These are phyloP conservation scores for Apiospora rasikravindrae DNA, from an alignment of 2,329 filamentous ascomycete species.

Conservation along the genomic window DNA sequence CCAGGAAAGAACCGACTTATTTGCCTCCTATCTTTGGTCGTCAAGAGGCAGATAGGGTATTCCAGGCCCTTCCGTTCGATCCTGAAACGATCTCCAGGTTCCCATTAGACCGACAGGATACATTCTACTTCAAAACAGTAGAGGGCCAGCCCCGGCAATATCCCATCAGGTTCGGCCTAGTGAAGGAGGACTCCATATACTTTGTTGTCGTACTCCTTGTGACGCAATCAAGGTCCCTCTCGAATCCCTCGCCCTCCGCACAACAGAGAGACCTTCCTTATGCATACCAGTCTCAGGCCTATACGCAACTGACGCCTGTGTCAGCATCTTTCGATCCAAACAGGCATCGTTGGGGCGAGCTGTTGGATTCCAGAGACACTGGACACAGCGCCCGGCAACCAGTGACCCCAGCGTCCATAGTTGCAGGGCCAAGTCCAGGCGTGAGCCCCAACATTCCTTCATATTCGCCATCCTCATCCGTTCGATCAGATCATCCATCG, in stretches of 20 bases:
- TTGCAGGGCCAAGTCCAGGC: constrained; percentile 40
- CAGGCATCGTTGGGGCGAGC: constrained; percentile 45
- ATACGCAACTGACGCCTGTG: constrained; percentile 51
- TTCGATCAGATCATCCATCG: constrained; percentile 54
- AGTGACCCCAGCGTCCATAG: constrained; percentile 39
- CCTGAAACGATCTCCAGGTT: constrained; percentile 59
- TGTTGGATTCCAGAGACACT: constrained; percentile 38
- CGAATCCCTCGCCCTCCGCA: constrained; percentile 52
- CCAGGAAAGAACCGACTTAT: constrained; percentile 64
- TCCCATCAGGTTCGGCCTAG: constrained; percentile 59
- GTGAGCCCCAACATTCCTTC: constrained; percentile 49
- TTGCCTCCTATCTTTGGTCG: constrained; percentile 66
- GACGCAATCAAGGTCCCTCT: constrained; percentile 42
- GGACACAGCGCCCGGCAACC: constrained; percentile 38
- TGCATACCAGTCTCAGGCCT: constrained; percentile 47
- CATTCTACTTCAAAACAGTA: constrained; percentile 56
- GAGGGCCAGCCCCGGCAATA: constrained; percentile 59
- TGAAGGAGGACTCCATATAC: constrained; percentile 66
- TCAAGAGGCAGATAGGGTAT: constrained; percentile 58
- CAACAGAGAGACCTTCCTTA: constrained; percentile 50
- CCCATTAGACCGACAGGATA: constrained; percentile 58
- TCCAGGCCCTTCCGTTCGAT: constrained; percentile 60
- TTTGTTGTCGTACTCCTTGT: constrained; percentile 61
- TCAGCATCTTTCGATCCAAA: constrained; percentile 54
- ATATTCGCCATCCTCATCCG: constrained; percentile 53